These are phyloP conservation scores for Phialophora expanda DNA, from an alignment of 2,329 filamentous ascomycete genomes.

Conservation along the genomic window DNA sequence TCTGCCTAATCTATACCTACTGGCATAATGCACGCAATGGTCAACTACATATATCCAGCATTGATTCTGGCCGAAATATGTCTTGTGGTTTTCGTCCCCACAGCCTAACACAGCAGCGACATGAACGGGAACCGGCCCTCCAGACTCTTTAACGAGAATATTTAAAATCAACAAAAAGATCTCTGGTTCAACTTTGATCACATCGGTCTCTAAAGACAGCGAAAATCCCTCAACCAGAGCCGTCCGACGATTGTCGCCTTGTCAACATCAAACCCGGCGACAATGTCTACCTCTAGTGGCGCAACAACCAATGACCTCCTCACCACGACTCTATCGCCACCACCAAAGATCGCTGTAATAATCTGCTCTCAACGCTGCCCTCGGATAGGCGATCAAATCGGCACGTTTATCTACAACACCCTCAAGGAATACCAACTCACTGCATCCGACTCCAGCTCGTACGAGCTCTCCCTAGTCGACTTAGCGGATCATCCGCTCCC, in stretches of 20 bases:
- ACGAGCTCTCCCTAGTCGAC: constrained; percentile 43
- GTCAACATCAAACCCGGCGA: neutral
- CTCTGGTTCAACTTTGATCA: neutral
- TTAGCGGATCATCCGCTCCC: constrained; percentile 45
- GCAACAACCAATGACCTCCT: constrained; percentile 13
- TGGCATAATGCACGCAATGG: neutral
- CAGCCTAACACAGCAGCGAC: neutral
- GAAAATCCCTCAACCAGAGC: neutral
- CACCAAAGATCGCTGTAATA: constrained; percentile 44
- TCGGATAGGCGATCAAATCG: constrained; percentile 47
- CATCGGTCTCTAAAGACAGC: neutral
- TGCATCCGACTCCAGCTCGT: constrained; percentile 4
- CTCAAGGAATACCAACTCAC: constrained; percentile 25
- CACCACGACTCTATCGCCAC: neutral
- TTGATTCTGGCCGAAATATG: neutral
- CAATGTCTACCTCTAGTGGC: neutral
- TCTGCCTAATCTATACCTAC: no score
- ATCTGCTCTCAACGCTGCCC: constrained; percentile 46
- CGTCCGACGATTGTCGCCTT: neutral
- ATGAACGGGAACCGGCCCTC: neutral
- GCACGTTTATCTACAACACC: constrained; percentile 43
- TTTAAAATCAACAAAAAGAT: neutral
- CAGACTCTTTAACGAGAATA: neutral
- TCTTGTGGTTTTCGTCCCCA: neutral
- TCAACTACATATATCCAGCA: neutral